Base-by-base conservation (phyloP, 331 rosid species). In the Prunus yedoensis region DNA sequence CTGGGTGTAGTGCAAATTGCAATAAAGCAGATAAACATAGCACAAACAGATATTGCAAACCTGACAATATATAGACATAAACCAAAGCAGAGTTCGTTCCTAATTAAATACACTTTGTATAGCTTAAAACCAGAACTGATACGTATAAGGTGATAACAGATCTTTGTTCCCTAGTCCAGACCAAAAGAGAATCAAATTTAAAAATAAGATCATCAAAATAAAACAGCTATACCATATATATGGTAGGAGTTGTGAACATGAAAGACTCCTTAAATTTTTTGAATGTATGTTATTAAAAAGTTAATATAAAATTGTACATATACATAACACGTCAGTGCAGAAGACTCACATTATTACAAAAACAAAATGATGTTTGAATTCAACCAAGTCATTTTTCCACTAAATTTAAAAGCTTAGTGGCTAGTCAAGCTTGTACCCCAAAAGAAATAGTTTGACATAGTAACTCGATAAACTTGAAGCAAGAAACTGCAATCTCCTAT, bases 401-500 rank as follows among this genome's bases (percentile, higher is more conserved):
- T 62, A 14, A 32, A 32, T 9, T 0, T 30, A 17, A 46, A 62
- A 32, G 8, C 8, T 62, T 56, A 8, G 17, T 54, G 60, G 67
- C 7, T 62, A 62, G 20, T 30, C 67, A 3, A 62, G 47, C 23
- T 15, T 62, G 67, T 62, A 62, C 45, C 67, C 14, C 3, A 62
- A 62, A 30, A 62, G n/a, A 45, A 7, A 30, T 45, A 90, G 80
- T 64, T 91, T 86, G 76, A 85, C 77, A 70, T 15, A 18, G 46
- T 8, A 45, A 32, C 25, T 30, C 0, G 21, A 62, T 2, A 8
- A 30, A 62, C 46, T 62, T 32, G 38, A 1, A 16, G 23, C 7
- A 30, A 62, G 13, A 62, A 62, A 23, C 25, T 11, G 10, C 20
- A 17, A 32, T 62, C 23, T 12, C 7, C 38, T 32, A 2, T 28